Evolutionary conservation across 2,329 filamentous ascomycete genomes (phyloP).

Genomic region (Ophiognomonia clavigignenti-juglandacearum): DNA sequence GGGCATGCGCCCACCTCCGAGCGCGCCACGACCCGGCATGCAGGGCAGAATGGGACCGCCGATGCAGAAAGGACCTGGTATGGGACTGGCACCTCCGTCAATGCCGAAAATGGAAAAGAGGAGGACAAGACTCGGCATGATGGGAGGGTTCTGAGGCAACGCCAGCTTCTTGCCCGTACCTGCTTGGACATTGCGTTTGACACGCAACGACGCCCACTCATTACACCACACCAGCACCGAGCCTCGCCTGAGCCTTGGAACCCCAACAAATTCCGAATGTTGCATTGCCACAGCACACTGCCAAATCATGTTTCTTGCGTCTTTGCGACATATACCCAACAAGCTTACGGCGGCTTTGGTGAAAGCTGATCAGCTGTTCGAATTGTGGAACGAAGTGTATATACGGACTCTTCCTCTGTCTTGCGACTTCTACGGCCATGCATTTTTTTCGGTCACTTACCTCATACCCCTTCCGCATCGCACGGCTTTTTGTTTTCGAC

Average conservation of each 20-base stretch:
- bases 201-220: background rate
- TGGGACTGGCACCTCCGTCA: conserved; percentile 24
- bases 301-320: background rate
- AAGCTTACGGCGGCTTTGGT: background rate
- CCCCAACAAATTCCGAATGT: background rate
- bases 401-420: background rate
- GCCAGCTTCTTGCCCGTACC: conserved; percentile 16
- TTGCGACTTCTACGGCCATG: no score
- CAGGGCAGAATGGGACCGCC: conserved; percentile 15
- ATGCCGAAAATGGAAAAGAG: conserved; percentile 56
- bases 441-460: no score
- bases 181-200: background rate
- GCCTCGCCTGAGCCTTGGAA: background rate
- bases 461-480: no score
- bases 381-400: background rate
- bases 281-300: no score
- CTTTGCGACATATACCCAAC: background rate
- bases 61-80: conserved; percentile 29
- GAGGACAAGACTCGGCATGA: conserved; percentile 57
- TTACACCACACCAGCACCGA: background rate
- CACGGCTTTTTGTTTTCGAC: no score
- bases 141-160: conserved; percentile 27
- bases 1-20: conserved; percentile 15
- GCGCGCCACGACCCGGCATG: conserved; percentile 7
- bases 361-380: background rate